Base-by-base conservation (phyloP, 257 asterid genomes). In the Scutellaria minor region DNA sequence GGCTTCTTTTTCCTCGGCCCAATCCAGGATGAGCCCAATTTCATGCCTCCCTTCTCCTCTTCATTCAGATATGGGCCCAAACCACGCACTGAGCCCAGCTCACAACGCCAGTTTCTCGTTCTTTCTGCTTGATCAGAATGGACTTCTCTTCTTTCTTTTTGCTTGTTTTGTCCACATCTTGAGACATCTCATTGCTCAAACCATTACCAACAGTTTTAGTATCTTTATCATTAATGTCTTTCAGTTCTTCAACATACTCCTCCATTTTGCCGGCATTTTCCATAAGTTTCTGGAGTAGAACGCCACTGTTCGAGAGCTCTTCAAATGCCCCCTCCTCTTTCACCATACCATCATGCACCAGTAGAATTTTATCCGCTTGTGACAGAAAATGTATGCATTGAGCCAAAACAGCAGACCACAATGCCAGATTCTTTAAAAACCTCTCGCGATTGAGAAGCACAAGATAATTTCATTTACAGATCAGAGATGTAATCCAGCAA, bases 181-280 rank as follows among this genome's bases (percentile, higher is more conserved):
- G 83, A 64, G 90, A 40, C 46, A 69, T 66, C 64, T 77, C 94
- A 14, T 53, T 56, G 67, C 70, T 65, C 69, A 72, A 84, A 76
- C 89, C 97, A 79, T 90, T 88, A 68, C 68, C 81, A 68, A 66
- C 71, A 63, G 85, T 64, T 77, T 80, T 73, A 64, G 86, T 81
- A 59, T 83, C 79, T 73, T 72, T 70, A 11, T 66, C 65, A 24
- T 84, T 88, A 63, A 37, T 80, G 45, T 67, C 86, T 76, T 81
- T 95, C 54, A 56, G 80, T 74, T 91, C 96, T 82, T 90, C 97
- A 45, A 78, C 84, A 75, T 85, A 88, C 72, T 87, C 98, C 82
- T 95, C 98, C 97, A 95, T 85, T 84, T 95, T 95, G 44, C 99
- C 99, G 10, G 98, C 99, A 83, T 95, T 95, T 85, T 91, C 99